A percentile compares a stretch with the other conserved stretches of the same genome.
phyloP scores from a whole-genome alignment of 352 stramenopile species.

The Pythium biforme region DNA sequence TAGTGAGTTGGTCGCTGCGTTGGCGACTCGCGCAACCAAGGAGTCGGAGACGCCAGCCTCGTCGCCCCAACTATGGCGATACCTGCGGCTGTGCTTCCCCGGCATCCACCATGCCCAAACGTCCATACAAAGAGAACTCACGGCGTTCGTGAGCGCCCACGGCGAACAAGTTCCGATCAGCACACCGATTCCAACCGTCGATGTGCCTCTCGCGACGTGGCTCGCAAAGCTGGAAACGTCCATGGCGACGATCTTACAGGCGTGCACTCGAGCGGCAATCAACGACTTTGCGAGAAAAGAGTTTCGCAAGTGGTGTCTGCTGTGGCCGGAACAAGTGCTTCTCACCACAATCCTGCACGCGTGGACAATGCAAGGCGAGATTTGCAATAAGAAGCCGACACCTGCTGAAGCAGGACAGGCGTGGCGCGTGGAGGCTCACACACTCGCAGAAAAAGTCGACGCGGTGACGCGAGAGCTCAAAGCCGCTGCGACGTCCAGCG shows the following conservation, averaged over 20 bases:
- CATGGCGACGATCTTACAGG: conserved; percentile 68
- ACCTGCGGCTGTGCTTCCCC: conserved; percentile 58
- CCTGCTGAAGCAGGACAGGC: conserved; percentile 29
- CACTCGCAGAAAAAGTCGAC: conserved; percentile 34
- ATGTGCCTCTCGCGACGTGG: conserved; percentile 44
- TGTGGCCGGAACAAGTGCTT: conserved; percentile 78
- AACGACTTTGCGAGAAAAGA: conserved; percentile 71
- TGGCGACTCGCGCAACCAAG: conserved; percentile 28
- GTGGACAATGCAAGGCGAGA: conserved; percentile 66
- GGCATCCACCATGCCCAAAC: conserved; percentile 45
- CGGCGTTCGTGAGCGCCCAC: conserved; percentile 41
- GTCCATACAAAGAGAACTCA: conserved; percentile 56
- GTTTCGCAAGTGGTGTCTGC: conserved; percentile 79
- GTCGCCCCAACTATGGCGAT: conserved; percentile 39
- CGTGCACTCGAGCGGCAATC: conserved; percentile 55
- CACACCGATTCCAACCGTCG: conserved; percentile 43
- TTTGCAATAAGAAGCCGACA: conserved; percentile 30
- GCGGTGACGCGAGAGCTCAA: conserved; percentile 53
- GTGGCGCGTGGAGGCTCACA: conserved; percentile 34
- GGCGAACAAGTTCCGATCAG: conserved; percentile 63
- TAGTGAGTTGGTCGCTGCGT: conserved; percentile 43
- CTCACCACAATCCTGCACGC: conserved; percentile 46
- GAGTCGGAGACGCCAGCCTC: conserved; percentile 2
- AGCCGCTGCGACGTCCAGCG: conserved; percentile 35
- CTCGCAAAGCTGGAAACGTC: conserved; percentile 58